These are phyloP conservation scores for Lepidium sativum DNA, from an alignment of 345 rosid genomes.

Conservation along the genomic window DNA sequence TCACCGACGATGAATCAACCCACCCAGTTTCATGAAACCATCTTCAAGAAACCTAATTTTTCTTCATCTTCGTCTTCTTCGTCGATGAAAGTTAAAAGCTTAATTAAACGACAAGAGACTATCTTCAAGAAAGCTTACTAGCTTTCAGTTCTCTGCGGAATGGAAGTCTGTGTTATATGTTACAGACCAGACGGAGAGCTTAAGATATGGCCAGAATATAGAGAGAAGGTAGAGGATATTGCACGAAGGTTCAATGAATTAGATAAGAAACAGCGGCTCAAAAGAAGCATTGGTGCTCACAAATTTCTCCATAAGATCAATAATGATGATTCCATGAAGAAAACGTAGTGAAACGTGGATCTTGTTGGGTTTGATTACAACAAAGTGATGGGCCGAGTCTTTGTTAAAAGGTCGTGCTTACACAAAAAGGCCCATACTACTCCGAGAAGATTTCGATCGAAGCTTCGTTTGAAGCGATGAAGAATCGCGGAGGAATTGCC, in stretches of 20 bases:
- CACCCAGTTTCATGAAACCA: neutral
- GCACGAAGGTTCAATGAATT: conserved; percentile 13
- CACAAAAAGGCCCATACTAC: too few species aligned
- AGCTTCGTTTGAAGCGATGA: too few species aligned
- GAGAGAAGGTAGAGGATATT: conserved; percentile 11
- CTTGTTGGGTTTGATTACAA: too few species aligned
- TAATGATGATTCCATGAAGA: neutral
- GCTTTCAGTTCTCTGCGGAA: conserved; percentile 22
- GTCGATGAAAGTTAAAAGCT: neutral
- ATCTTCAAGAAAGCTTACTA: conserved; percentile 22
- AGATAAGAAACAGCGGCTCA: conserved; percentile 7
- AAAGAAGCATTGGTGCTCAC: neutral
- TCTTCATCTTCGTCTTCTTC: too few species aligned
- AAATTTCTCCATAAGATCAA: neutral
- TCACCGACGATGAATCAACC: neutral
- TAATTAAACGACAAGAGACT: conserved; percentile 3
- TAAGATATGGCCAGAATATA: conserved; percentile 22
- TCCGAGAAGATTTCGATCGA: too few species aligned
- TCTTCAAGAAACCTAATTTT: neutral
- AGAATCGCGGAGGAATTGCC: too few species aligned
- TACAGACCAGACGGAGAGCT: conserved; percentile 14
- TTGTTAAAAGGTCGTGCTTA: too few species aligned
- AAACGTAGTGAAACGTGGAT: neutral
- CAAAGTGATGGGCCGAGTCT: too few species aligned
- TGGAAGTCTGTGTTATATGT: conserved; percentile 22